Evolutionary conservation across 805 yeast species (phyloP).

Genomic region (Allodekkera sacchari): DNA sequence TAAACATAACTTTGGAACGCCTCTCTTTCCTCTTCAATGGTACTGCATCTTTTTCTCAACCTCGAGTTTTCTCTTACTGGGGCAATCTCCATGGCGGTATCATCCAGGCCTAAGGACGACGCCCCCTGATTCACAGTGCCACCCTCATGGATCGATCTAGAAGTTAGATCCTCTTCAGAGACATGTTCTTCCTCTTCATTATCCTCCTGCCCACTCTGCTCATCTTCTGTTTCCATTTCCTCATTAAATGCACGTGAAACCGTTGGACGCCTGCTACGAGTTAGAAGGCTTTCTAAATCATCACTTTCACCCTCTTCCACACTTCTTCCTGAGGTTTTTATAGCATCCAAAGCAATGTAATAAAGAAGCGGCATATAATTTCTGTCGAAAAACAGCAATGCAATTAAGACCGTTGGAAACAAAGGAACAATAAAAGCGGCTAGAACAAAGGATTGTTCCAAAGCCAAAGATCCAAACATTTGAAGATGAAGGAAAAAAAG

Average conservation of each 20-base stretch:
- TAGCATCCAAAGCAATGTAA: constrained; percentile 53
- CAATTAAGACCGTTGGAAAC: constrained; percentile 35
- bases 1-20: constrained; percentile 40
- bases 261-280: too few relatives aligned
- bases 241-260: background rate
- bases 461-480: constrained; percentile 56
- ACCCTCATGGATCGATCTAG: too few relatives aligned
- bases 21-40: constrained; percentile 52
- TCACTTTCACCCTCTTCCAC: constrained; percentile 19
- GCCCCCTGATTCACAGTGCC: too few relatives aligned
- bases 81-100: too few relatives aligned
- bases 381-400: constrained; percentile 43
- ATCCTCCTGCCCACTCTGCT: constrained; percentile 1
- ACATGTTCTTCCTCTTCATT: background rate
- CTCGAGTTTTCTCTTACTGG: too few relatives aligned
- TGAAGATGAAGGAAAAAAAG: constrained; percentile 49
- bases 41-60: constrained; percentile 34
- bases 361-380: constrained; percentile 45
- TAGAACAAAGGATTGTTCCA: constrained; percentile 46
- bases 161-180: background rate
- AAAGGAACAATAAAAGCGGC: constrained; percentile 43
- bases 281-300: constrained; percentile 12
- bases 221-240: constrained; percentile 3
- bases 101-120: too few relatives aligned
- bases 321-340: constrained; percentile 30